Conservation (phyloP, 2,329 filamentous ascomycete genomes). For the Talaromyces piceae region DNA sequence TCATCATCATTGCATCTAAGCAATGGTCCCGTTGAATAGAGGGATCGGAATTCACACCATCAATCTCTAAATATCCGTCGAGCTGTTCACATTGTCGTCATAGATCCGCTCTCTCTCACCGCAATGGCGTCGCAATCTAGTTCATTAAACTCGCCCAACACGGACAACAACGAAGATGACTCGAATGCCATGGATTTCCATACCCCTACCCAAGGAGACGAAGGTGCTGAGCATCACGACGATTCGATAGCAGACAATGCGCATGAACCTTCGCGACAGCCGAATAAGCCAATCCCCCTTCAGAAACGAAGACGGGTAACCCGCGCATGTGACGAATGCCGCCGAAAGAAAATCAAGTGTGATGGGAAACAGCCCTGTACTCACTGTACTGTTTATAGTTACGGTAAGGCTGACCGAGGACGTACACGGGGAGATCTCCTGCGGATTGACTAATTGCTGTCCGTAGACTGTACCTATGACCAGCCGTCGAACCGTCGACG, state of each 20-base stretch:
- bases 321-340: constrained; percentile 73
- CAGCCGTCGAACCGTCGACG: constrained; percentile 86
- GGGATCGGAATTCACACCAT: no score
- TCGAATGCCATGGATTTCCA: constrained; percentile 10
- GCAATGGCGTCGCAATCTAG: constrained; percentile 7
- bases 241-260: constrained; percentile 14
- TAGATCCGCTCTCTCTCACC: not conserved
- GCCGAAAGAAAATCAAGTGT: constrained; percentile 81
- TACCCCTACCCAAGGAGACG: constrained; percentile 13
- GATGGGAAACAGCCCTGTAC: constrained; percentile 84
- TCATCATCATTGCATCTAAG: not conserved
- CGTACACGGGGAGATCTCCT: not conserved
- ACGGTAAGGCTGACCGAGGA: constrained; percentile 70
- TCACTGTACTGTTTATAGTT: constrained; percentile 96
- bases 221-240: constrained; percentile 8
- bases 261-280: constrained; percentile 20
- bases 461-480: constrained; percentile 82
- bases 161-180: constrained; percentile 10
- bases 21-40: not conserved
- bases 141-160: constrained; percentile 3
- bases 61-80: no score
- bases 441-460: not conserved
- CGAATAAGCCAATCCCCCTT: constrained; percentile 44
- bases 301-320: constrained; percentile 74
- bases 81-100: not conserved